phyloP scores from a whole-genome alignment of 2,329 filamentous ascomycete genomes.

The Orbilia oligospora region DNA sequence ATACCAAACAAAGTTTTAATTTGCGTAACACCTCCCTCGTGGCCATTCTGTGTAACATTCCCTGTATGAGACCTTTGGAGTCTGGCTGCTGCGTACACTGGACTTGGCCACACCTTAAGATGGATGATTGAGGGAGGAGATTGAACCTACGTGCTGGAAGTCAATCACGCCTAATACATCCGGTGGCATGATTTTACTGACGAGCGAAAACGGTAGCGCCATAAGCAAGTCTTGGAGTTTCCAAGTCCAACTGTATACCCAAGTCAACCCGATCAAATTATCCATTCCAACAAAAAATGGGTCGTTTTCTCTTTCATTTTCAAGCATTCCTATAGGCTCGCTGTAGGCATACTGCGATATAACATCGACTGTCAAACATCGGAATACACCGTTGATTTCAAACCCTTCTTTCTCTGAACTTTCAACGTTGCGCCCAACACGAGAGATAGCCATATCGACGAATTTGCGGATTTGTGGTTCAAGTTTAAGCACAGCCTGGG shows the following conservation, averaged over 20 bases:
- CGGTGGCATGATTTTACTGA: conserved; percentile 62
- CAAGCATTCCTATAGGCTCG: conserved; percentile 67
- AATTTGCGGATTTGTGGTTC: conserved; percentile 49
- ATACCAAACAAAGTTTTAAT: neutral
- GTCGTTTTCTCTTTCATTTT: conserved; percentile 67
- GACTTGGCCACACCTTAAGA: neutral
- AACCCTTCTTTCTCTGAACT: conserved; percentile 37
- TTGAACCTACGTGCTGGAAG: conserved; percentile 51
- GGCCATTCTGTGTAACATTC: conserved; percentile 2
- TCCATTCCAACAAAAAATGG: conserved; percentile 69
- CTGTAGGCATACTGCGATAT: conserved; percentile 68
- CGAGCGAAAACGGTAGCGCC: conserved; percentile 63
- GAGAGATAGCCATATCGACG: conserved; percentile 52
- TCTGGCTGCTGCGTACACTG: neutral
- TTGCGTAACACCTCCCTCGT: neutral
- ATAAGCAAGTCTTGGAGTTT: conserved; percentile 60
- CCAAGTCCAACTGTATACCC: conserved; percentile 68
- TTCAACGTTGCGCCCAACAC: conserved; percentile 65
- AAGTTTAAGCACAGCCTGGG: conserved; percentile 63
- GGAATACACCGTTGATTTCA: conserved; percentile 62
- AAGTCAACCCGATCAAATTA: conserved; percentile 65
- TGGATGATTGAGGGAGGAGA: neutral
- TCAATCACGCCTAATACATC: conserved; percentile 61
- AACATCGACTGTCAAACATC: conserved; percentile 67
- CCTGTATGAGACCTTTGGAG: neutral